These are phyloP conservation scores for Diatrype stigma DNA, from an alignment of 2,329 filamentous ascomycete species.

Conservation along the genomic window DNA sequence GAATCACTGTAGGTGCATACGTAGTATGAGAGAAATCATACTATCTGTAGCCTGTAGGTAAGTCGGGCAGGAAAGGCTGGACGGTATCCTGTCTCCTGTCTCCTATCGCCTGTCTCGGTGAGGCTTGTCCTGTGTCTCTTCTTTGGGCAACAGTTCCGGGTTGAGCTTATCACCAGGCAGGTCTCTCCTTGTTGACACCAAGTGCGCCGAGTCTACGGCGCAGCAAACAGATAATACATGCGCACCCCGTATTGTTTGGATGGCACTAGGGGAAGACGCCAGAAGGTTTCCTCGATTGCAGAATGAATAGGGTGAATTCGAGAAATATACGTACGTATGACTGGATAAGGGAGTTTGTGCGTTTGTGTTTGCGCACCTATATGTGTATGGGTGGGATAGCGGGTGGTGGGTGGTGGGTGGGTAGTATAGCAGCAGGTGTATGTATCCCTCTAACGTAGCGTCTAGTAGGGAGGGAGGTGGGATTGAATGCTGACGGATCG, in stretches of 20 bases:
- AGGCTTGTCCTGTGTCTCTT: too few species aligned
- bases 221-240: background rate
- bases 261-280: too few species aligned
- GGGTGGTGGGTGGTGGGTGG: background rate
- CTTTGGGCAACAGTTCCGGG: too few species aligned
- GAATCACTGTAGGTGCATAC: too few species aligned
- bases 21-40: background rate
- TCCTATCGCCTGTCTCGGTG: too few species aligned
- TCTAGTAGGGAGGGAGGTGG: too few species aligned
- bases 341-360: background rate
- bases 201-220: background rate
- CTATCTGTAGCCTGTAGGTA: background rate
- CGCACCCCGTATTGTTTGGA: too few species aligned
- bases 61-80: background rate
- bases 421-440: too few species aligned
- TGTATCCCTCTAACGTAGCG: too few species aligned
- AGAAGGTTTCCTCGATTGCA: background rate
- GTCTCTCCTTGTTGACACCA: too few species aligned
- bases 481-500: too few species aligned
- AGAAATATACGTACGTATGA: background rate
- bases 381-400: background rate
- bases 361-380: background rate
- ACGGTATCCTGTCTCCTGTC: background rate
- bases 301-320: background rate
- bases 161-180: too few species aligned